These are phyloP conservation scores for Scutellaria barbata DNA, from an alignment of 257 asterid species.

Conservation along the genomic window DNA sequence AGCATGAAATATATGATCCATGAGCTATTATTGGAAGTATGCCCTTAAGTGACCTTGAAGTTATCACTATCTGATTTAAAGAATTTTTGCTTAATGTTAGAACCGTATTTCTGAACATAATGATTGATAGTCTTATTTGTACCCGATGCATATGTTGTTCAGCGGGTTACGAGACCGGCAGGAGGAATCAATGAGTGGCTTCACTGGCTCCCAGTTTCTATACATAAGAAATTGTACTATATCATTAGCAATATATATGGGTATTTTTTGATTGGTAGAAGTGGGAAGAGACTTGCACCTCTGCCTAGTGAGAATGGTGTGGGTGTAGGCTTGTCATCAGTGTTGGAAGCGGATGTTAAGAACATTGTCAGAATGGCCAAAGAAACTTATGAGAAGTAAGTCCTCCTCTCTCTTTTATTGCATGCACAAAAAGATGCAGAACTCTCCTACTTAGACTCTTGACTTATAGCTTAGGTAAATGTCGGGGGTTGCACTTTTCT, in stretches of 20 bases:
- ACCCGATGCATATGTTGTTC: conserved; percentile 40
- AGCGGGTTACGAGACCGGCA: conserved; percentile 93
- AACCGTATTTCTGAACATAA: conserved; percentile 14
- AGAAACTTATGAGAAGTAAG: conserved; percentile 85
- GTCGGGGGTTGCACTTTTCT: not conserved
- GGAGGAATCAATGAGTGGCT: conserved; percentile 97
- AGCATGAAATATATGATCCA: conserved; percentile 25
- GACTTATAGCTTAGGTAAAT: not conserved
- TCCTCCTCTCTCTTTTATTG: conserved; percentile 17
- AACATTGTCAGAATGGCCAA: conserved; percentile 83
- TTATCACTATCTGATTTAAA: conserved; percentile 8
- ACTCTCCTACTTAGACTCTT: conserved; percentile 10
- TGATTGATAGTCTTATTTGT: conserved; percentile 34
- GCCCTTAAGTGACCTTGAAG: not conserved
- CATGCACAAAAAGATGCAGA: conserved; percentile 1
- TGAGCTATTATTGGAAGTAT: conserved; percentile 24
- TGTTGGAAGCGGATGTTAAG: conserved; percentile 87
- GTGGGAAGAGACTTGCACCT: conserved; percentile 47
- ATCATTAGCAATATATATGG: conserved; percentile 62
- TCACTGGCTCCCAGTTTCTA: conserved; percentile 93
- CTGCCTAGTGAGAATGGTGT: conserved; percentile 58
- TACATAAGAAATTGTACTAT: conserved; percentile 75
- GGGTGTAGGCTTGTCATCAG: conserved; percentile 66
- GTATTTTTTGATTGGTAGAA: conserved; percentile 54
- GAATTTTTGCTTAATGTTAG: conserved; percentile 11